phyloP scores from a whole-genome alignment of 75 land plant genomes.

The Azolla pinnata region DNA sequence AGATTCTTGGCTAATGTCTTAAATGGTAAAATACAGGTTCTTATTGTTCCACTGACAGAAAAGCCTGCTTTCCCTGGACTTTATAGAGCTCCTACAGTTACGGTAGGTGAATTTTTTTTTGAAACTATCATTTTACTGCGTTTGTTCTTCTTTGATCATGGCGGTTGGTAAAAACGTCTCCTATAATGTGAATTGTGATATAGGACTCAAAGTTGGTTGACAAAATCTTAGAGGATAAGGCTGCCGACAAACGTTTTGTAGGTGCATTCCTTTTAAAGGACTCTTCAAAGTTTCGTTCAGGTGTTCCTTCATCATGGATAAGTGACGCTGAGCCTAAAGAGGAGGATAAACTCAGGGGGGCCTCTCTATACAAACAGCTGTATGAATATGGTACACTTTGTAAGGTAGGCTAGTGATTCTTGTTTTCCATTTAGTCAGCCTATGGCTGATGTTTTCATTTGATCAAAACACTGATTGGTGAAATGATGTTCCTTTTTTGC shows the following conservation, averaged over 20 bases:
- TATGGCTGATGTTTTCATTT: too few relatives aligned
- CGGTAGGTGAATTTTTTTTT: slow-evolving; percentile 3
- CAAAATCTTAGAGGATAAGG: slow-evolving; percentile 22
- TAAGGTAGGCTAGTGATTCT: slow-evolving; percentile 8
- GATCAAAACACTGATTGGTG: not conserved
- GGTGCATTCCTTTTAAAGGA: slow-evolving; percentile 36
- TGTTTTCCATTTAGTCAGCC: not conserved
- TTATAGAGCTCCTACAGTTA: slow-evolving; percentile 6
- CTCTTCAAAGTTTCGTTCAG: slow-evolving; percentile 3
- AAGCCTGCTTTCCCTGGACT: slow-evolving; percentile 3
- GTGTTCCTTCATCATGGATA: slow-evolving; percentile 9
- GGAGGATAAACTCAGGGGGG: slow-evolving; percentile 24
- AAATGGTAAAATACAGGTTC: too few relatives aligned
- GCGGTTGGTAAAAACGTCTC: too few relatives aligned
- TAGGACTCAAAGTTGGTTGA: slow-evolving; percentile 32
- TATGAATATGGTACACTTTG: slow-evolving; percentile 30
- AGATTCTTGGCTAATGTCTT: too few relatives aligned
- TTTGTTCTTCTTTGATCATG: too few relatives aligned
- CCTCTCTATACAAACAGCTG: slow-evolving; percentile 26
- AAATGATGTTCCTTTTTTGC: not conserved
- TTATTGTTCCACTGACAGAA: not conserved
- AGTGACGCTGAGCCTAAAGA: slow-evolving; percentile 16
- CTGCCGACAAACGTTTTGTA: slow-evolving; percentile 32
- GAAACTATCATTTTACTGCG: not conserved
- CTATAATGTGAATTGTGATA: too few relatives aligned